phyloP scores from a whole-genome alignment of 805 yeast species.

The Metschnikowia corniflorae region DNA sequence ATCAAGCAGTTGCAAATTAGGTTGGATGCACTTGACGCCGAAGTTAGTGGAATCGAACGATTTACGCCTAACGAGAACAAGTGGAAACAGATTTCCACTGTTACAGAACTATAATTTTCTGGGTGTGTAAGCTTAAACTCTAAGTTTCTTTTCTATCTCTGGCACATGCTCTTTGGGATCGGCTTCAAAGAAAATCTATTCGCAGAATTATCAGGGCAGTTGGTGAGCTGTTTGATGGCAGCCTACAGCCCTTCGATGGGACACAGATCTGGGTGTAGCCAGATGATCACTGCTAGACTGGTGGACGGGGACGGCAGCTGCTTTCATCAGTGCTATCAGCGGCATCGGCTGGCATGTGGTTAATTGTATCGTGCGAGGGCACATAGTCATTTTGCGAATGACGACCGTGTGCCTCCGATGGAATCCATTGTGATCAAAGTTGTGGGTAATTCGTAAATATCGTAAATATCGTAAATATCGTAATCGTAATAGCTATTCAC shows the following conservation, averaged over 20 bases:
- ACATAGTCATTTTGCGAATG: constrained; percentile 21
- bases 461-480: too few species aligned
- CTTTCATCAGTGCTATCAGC: constrained; percentile 30
- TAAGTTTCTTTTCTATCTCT: constrained; percentile 35
- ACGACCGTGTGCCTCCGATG: constrained; percentile 6
- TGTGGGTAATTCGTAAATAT: too few species aligned
- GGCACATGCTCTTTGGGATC: constrained; percentile 28
- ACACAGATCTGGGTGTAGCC: constrained; percentile 36
- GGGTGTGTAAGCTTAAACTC: constrained; percentile 39
- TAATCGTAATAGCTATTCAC: too few species aligned
- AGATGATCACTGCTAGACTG: constrained; percentile 36
- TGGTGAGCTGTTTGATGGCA: constrained; percentile 34
- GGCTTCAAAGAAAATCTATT: constrained; percentile 26
- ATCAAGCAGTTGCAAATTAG: constrained; percentile 3
- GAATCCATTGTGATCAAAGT: constrained; percentile 18
- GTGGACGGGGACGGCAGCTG: constrained; percentile 33
- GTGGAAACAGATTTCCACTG: constrained; percentile 25
- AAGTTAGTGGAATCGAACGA: constrained; percentile 34
- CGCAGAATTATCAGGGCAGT: constrained; percentile 28
- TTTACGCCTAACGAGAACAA: constrained; percentile 22
- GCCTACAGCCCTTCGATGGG: constrained; percentile 40
- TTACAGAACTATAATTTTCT: constrained; percentile 36
- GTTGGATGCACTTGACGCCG: constrained; percentile 25
- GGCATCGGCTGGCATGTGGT: constrained; percentile 39
- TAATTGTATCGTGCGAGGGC: constrained; percentile 38